A percentile compares a stretch with the other conserved stretches of the same genome.
Conservation (phyloP, 139 green algal species). For the Tetradesmus lagerheimii region DNA sequence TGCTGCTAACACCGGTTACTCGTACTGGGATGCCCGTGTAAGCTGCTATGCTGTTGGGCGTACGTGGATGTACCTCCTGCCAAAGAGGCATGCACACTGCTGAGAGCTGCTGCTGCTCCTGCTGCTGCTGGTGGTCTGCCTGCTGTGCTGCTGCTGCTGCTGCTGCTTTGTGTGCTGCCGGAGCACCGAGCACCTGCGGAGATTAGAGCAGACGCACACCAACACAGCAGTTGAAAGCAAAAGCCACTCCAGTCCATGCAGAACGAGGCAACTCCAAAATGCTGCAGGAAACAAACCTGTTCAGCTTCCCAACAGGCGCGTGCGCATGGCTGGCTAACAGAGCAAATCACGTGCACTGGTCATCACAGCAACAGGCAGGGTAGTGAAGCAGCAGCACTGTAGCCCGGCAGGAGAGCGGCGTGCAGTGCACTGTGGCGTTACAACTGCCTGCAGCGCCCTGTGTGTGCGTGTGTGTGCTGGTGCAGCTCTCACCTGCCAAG, state of each 20-base stretch:
- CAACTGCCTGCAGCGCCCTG: not conserved
- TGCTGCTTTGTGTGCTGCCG: slow-evolving; percentile 13
- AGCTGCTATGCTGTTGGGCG: not conserved
- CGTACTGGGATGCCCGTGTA: not conserved
- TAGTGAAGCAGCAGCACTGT: too few relatives aligned
- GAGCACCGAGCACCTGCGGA: slow-evolving; percentile 28
- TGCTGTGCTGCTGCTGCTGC: slow-evolving; percentile 27
- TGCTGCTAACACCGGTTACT: not conserved
- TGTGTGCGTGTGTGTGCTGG: not conserved
- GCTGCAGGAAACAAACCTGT: not conserved
- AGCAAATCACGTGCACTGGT: too few relatives aligned
- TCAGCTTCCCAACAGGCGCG: too few relatives aligned
- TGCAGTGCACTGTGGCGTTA: too few relatives aligned
- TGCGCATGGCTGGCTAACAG: too few relatives aligned
- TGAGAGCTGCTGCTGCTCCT: not conserved
- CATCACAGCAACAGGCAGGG: too few relatives aligned
- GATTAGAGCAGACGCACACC: not conserved
- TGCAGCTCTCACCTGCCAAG: slow-evolving; percentile 33
- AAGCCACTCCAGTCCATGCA: not conserved
- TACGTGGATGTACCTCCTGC: not conserved
- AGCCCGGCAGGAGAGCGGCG: too few relatives aligned
- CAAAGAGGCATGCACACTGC: not conserved
- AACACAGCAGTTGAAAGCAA: not conserved
- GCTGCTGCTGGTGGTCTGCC: not conserved
- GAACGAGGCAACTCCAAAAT: too few relatives aligned